These are phyloP conservation scores for Cladosporium sphaerospermum DNA, from an alignment of 2,329 filamentous ascomycete species.

Conservation along the genomic window DNA sequence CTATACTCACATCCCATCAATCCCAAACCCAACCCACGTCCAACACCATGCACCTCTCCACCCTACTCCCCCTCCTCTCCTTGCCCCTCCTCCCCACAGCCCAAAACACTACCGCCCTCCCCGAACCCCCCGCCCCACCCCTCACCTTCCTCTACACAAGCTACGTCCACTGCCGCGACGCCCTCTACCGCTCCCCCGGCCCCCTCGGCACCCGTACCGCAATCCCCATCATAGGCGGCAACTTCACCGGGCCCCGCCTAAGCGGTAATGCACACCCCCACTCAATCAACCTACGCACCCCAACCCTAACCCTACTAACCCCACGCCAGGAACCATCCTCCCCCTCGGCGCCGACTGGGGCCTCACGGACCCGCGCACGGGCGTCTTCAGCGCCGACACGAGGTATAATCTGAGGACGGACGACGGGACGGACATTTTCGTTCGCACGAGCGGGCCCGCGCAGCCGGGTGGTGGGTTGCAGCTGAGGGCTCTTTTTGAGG, in stretches of 20 bases:
- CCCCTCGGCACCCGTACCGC: constrained; percentile 24
- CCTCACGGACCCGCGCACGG: constrained; percentile 26
- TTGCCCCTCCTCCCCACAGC: constrained; percentile 7
- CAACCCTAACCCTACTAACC: neutral
- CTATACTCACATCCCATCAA: neutral
- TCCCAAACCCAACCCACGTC: neutral
- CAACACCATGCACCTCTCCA: constrained; percentile 1
- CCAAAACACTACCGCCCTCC: constrained; percentile 5
- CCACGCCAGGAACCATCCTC: constrained; percentile 23
- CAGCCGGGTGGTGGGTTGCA: constrained; percentile 26
- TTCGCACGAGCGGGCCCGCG: constrained; percentile 29
- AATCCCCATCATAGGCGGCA: constrained; percentile 28
- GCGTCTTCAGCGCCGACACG: constrained; percentile 30
- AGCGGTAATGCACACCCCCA: neutral
- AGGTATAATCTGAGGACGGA: constrained; percentile 33
- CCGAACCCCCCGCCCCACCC: constrained; percentile 16
- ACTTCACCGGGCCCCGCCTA: constrained; percentile 26
- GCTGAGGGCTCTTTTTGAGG: constrained; percentile 31
- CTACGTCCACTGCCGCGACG: constrained; percentile 20
- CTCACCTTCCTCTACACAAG: constrained; percentile 28
- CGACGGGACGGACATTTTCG: constrained; percentile 30
- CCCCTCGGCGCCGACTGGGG: constrained; percentile 35
- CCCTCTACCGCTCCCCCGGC: constrained; percentile 22
- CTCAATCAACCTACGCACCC: neutral
- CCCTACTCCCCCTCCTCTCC: constrained; percentile 8